Percentiles rank a stretch among this genome's conserved stretches.
These are phyloP conservation scores for Saprolegnia diclina DNA, from an alignment of 352 stramenopile genomes.

Conservation along the genomic window DNA sequence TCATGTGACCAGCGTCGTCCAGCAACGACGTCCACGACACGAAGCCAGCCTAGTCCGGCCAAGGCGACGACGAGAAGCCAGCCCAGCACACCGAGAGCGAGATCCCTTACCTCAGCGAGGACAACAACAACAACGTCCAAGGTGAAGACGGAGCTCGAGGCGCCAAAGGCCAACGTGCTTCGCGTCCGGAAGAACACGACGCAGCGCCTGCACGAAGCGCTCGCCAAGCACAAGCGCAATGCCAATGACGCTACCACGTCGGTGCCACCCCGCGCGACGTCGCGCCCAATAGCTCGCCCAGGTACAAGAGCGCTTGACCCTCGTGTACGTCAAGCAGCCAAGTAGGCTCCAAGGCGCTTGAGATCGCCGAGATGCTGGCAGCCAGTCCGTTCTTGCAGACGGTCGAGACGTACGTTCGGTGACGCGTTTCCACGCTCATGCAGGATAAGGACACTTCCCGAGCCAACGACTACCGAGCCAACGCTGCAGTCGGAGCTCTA, in stretches of 20 bases:
- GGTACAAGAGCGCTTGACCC: conserved; percentile 32
- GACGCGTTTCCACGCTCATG: conserved; percentile 18
- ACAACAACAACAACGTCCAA: conserved; percentile 50
- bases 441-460: background rate
- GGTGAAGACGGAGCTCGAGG: conserved; percentile 55
- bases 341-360: conserved; percentile 58
- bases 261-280: conserved; percentile 9
- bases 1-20: no score
- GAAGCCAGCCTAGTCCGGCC: background rate
- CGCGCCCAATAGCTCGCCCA: conserved; percentile 47
- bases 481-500: conserved; percentile 59
- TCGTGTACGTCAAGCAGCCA: background rate
- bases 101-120: background rate
- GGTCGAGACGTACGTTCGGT: conserved; percentile 14
- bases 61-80: background rate
- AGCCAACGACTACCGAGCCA: background rate
- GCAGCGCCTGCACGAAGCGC: conserved; percentile 61
- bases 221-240: conserved; percentile 47
- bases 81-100: background rate
- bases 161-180: conserved; percentile 42
- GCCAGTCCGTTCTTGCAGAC: conserved; percentile 66
- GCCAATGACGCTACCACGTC: conserved; percentile 44
- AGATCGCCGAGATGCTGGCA: conserved; percentile 80
- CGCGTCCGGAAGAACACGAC: conserved; percentile 74
- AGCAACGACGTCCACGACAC: no score